Evolutionary conservation across 2,329 filamentous ascomycete genomes (phyloP).

Genomic region (Neonectria coccinea): DNA sequence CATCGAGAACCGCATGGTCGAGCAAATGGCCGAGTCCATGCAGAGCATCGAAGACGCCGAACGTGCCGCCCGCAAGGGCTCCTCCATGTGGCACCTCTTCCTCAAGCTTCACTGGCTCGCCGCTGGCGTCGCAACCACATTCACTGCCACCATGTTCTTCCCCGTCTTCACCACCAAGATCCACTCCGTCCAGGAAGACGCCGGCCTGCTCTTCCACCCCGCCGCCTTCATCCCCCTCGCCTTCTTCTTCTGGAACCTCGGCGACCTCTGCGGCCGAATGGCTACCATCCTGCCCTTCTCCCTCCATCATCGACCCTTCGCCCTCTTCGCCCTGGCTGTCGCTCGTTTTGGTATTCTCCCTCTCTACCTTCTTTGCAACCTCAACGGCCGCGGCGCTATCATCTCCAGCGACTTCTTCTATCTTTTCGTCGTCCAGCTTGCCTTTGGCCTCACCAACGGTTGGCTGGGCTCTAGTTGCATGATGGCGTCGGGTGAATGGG

Average conservation of each 20-base stretch:
- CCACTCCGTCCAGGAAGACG: slow-evolving; percentile 56
- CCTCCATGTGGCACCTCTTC: slow-evolving; percentile 73
- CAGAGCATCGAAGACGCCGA: slow-evolving; percentile 65
- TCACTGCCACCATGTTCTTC: slow-evolving; percentile 91
- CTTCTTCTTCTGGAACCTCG: slow-evolving; percentile 93
- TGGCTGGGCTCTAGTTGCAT: slow-evolving; percentile 89
- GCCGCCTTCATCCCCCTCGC: slow-evolving; percentile 88
- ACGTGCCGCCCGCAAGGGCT: slow-evolving; percentile 62
- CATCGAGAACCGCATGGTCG: slow-evolving; percentile 61
- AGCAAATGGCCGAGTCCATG: slow-evolving; percentile 62
- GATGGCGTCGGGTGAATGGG: slow-evolving; percentile 88
- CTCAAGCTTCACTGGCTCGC: slow-evolving; percentile 83
- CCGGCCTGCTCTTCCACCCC: slow-evolving; percentile 73
- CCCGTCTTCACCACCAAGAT: slow-evolving; percentile 87
- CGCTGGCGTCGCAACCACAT: slow-evolving; percentile 82
- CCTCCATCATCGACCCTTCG: slow-evolving; percentile 70
- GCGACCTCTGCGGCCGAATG: slow-evolving; percentile 84
- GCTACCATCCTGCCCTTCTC: slow-evolving; percentile 69
- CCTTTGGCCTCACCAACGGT: slow-evolving; percentile 88
- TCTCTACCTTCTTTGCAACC: slow-evolving; percentile 90
- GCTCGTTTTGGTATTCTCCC: slow-evolving; percentile 79
- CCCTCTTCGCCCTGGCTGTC: slow-evolving; percentile 76
- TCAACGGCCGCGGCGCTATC: slow-evolving; percentile 78
- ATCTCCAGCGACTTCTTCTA: slow-evolving; percentile 90
- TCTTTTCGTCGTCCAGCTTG: slow-evolving; percentile 81